These are phyloP conservation scores for Phytophthora pseudosyringae DNA, from an alignment of 352 stramenopile genomes.

Conservation along the genomic window DNA sequence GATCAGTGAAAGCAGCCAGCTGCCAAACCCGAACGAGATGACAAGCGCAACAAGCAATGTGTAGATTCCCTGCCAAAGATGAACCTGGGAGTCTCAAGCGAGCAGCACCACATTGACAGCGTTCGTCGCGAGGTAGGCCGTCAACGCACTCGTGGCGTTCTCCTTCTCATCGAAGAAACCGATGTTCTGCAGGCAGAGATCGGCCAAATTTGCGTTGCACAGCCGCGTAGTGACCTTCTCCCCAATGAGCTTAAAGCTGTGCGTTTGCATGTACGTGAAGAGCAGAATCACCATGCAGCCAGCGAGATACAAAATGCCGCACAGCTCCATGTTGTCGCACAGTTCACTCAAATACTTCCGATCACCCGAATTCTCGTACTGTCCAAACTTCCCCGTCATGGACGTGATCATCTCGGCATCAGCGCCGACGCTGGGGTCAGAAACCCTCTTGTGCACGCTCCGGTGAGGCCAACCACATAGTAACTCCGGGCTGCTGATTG, in stretches of 20 bases:
- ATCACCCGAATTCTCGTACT: slow-evolving; percentile 37
- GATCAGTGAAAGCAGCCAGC: slow-evolving; percentile 44
- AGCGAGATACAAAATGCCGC: slow-evolving; percentile 37
- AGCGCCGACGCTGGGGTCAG: no score
- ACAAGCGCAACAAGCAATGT: slow-evolving; percentile 54
- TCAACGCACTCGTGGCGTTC: slow-evolving; percentile 63
- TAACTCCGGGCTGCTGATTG: no score
- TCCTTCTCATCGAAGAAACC: slow-evolving; percentile 77
- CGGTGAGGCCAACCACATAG: no score
- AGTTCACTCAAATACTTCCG: slow-evolving; percentile 30
- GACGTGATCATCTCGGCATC: slow-evolving; percentile 36
- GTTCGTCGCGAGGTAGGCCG: slow-evolving; percentile 58
- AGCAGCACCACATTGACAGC: slow-evolving; percentile 54
- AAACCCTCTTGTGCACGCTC: no score
- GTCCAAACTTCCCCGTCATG: slow-evolving; percentile 54
- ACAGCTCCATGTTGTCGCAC: slow-evolving; percentile 44
- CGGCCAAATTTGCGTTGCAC: slow-evolving; percentile 51
- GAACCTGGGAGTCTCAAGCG: slow-evolving; percentile 53
- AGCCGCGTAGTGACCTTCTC: slow-evolving; percentile 51
- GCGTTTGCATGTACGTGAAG: slow-evolving; percentile 50
- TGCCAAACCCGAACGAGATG: slow-evolving; percentile 69
- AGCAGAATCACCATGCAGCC: slow-evolving; percentile 35
- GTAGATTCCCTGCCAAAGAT: slow-evolving; percentile 47
- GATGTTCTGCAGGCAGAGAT: slow-evolving; percentile 49
- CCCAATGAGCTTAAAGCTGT: slow-evolving; percentile 56